Evolutionary conservation across 768 basidiomycete genomes (phyloP).

Genomic region (Roridomyces roridus): DNA sequence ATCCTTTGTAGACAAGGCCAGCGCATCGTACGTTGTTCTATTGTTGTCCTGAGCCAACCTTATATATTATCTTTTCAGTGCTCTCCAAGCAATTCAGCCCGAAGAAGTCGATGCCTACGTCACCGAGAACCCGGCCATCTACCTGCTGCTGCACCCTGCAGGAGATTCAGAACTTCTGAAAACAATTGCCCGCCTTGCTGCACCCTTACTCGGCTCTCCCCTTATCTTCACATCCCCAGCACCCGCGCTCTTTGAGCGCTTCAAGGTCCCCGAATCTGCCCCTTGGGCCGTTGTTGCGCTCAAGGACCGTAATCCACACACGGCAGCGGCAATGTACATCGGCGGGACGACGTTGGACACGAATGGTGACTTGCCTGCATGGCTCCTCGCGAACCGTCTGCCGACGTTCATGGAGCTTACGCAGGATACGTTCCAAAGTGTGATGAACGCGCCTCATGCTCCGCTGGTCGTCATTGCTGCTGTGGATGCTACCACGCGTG

Average conservation of each 20-base stretch:
- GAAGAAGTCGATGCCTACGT: constrained; percentile 50
- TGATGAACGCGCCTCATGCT: constrained; percentile 81
- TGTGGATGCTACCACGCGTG: constrained; percentile 41
- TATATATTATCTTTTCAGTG: constrained; percentile 30
- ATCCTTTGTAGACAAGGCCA: constrained; percentile 78
- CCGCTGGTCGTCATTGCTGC: constrained; percentile 84
- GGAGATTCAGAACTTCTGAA: constrained; percentile 40
- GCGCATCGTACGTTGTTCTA: constrained; percentile 62
- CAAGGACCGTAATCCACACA: constrained; percentile 60
- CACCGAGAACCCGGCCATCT: constrained; percentile 57
- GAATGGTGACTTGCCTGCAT: constrained; percentile 47
- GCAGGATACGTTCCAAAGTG: constrained; percentile 77
- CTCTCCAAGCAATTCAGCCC: constrained; percentile 44
- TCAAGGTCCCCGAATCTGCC: constrained; percentile 40
- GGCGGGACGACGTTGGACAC: constrained; percentile 30
- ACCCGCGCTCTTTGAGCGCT: constrained; percentile 41
- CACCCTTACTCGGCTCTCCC: constrained; percentile 54
- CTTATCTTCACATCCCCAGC: constrained; percentile 48
- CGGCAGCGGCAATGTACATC: constrained; percentile 53
- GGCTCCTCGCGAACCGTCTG: constrained; percentile 74
- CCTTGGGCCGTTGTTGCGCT: constrained; percentile 72
- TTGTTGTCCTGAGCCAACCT: background rate
- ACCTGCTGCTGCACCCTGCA: constrained; percentile 59
- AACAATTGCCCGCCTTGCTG: constrained; percentile 42
- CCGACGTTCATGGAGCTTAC: constrained; percentile 78